These are phyloP conservation scores for Lasiodiplodia citricola DNA, from an alignment of 2,329 filamentous ascomycete genomes.

Conservation along the genomic window DNA sequence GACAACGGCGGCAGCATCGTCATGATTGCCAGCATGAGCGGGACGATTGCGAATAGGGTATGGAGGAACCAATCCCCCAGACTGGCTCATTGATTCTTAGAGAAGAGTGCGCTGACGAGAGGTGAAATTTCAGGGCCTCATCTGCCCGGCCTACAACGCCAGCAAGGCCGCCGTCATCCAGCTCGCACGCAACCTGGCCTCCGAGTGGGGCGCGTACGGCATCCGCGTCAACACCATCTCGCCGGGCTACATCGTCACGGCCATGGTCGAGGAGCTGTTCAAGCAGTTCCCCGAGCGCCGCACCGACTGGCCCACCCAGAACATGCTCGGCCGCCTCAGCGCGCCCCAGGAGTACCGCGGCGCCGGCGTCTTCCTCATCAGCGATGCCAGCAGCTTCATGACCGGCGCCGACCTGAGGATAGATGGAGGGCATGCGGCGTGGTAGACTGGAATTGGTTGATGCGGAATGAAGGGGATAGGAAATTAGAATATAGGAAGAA, in stretches of 20 bases:
- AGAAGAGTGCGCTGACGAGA: neutral
- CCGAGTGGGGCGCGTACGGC: constrained; percentile 73
- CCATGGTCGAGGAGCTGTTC: constrained; percentile 84
- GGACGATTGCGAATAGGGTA: constrained; percentile 67
- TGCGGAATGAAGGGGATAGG: neutral
- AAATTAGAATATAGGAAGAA: neutral
- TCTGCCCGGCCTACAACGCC: constrained; percentile 75
- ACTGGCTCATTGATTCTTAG: too few relatives aligned
- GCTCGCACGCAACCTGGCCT: constrained; percentile 71
- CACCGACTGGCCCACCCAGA: constrained; percentile 78
- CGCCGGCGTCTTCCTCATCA: constrained; percentile 46
- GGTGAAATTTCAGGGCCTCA: constrained; percentile 56
- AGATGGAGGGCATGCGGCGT: constrained; percentile 46
- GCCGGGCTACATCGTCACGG: constrained; percentile 79
- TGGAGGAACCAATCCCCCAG: too few relatives aligned
- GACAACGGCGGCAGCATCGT: constrained; percentile 65
- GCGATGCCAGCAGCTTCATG: constrained; percentile 49
- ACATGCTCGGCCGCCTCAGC: constrained; percentile 69
- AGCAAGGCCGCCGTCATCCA: constrained; percentile 77
- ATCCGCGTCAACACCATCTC: constrained; percentile 84
- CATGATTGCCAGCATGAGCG: constrained; percentile 68
- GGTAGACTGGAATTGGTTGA: constrained; percentile 34
- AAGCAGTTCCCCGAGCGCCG: constrained; percentile 70
- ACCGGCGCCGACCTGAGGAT: constrained; percentile 46
- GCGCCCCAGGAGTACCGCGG: constrained; percentile 45